Conservation (phyloP, 805 yeast genomes). For the Saccharomycopsis sp. region DNA sequence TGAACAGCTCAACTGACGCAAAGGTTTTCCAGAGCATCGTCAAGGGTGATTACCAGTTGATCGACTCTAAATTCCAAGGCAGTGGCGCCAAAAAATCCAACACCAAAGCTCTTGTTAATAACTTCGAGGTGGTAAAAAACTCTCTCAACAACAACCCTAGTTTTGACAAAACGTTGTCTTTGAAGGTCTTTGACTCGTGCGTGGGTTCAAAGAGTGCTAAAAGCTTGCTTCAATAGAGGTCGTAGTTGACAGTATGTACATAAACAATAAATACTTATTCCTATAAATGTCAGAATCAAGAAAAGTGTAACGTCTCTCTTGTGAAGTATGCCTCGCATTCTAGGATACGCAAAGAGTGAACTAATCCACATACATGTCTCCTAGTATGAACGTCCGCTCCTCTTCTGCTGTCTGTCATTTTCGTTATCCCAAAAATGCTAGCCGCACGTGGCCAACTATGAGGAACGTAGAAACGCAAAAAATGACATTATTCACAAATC, state of each 20-base stretch:
- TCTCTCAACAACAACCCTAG: slow-evolving; percentile 25
- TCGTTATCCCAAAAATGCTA: background rate
- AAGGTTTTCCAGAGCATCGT: slow-evolving; percentile 8
- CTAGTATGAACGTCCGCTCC: too few relatives aligned
- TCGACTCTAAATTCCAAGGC: background rate
- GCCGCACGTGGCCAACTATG: background rate
- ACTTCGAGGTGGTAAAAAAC: slow-evolving; percentile 25
- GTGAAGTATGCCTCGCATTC: too few relatives aligned
- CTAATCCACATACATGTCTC: too few relatives aligned
- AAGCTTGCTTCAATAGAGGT: slow-evolving; percentile 15
- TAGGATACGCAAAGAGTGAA: too few relatives aligned
- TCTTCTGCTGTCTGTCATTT: too few relatives aligned
- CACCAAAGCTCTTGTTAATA: slow-evolving; percentile 21
- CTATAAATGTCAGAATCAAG: too few relatives aligned
- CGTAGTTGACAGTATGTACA: background rate
- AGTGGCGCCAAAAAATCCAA: background rate
- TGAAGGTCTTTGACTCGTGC: slow-evolving; percentile 25
- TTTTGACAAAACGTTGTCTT: slow-evolving; percentile 22
- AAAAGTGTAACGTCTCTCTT: too few relatives aligned
- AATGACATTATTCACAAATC: background rate
- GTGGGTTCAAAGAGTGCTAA: slow-evolving; percentile 27
- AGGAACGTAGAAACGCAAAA: background rate
- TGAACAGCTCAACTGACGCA: slow-evolving; percentile 2
- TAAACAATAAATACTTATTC: too few relatives aligned
- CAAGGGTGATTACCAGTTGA: slow-evolving; percentile 11